Evolutionary conservation across 768 basidiomycete genomes (phyloP), one percentile per base, ranked within the genome.

Genomic region (Termitomyces sp.): DNA sequence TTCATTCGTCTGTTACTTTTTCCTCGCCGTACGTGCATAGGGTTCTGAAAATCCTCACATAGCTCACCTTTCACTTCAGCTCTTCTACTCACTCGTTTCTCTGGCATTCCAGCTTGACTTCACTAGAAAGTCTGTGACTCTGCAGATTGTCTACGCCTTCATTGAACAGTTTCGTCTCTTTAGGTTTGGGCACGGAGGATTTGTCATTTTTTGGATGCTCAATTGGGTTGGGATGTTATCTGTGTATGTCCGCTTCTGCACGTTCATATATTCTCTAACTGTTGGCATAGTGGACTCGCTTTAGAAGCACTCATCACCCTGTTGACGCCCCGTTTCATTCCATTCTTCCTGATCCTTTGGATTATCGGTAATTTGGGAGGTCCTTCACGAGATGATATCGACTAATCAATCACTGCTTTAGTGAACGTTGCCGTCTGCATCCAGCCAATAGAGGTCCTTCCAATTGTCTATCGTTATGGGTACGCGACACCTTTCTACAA

Each of bases 401-500:
- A 12, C 17, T 19, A 30, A 41, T 26, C 1, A 30, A 41, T 26
- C 1, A 28, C 1, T 26, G 8, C 26, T 19, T 4, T 12, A 87
- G 83, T 69, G 21, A 86, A 87, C 61, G 82, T 86, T 30, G 80
- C 86, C 0, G 83, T 87, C 9, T 77, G 76, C 38, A 68, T 77
- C 46, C 78, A 76, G 63, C 87, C 89, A 0, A 76, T 87, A 42
- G 78, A 82, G 50, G 67, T 82, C 1, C 70, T 87, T 1, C 86
- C 87, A 0, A 61, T 61, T 40, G 58, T 89, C 56, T 88, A 77
- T 69, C 77, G 75, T 48, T 89, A 89, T 57, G 89, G 86, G 1
- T 87, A 83, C 60, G 86, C 80, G 0, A 75, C 75, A 60, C 89
- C 89, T 1, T 89, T 91, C 64, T 89, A 86, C 66, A 87, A 89